Conservation (phyloP, 75 land plant species). For the Picea glauca region DNA sequence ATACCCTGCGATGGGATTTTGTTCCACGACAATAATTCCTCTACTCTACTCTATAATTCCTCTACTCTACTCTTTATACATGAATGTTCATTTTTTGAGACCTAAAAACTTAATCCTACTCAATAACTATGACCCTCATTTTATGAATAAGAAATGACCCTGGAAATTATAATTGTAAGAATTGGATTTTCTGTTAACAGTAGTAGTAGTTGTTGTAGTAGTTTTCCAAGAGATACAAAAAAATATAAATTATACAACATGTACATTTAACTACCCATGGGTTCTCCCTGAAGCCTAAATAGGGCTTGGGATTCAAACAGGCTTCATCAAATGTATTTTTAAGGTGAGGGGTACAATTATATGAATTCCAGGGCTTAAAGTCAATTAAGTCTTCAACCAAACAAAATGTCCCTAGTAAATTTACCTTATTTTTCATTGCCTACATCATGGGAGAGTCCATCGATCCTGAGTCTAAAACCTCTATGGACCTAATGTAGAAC, state of each 20-base stretch:
- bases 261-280: neutral
- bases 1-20: too few relatives aligned
- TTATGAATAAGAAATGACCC: neutral
- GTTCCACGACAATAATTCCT: too few relatives aligned
- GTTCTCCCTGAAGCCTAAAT: neutral
- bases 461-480: conserved; percentile 46
- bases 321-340: neutral
- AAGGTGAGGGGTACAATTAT: neutral
- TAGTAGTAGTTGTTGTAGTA: neutral
- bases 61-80: neutral
- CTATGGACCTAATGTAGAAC: conserved; percentile 16
- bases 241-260: neutral
- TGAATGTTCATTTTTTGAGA: neutral
- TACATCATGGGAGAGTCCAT: conserved; percentile 52
- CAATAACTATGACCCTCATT: neutral
- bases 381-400: neutral
- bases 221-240: neutral
- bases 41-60: neutral
- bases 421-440: conserved; percentile 48
- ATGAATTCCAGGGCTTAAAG: neutral
- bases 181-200: neutral
- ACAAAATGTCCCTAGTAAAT: neutral
- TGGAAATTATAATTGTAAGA: neutral
- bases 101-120: neutral
- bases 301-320: neutral